Percentiles rank a stretch among this genome's conserved stretches.
Conservation (phyloP, 345 rosid genomes). For the Gossypium mustelinum region DNA sequence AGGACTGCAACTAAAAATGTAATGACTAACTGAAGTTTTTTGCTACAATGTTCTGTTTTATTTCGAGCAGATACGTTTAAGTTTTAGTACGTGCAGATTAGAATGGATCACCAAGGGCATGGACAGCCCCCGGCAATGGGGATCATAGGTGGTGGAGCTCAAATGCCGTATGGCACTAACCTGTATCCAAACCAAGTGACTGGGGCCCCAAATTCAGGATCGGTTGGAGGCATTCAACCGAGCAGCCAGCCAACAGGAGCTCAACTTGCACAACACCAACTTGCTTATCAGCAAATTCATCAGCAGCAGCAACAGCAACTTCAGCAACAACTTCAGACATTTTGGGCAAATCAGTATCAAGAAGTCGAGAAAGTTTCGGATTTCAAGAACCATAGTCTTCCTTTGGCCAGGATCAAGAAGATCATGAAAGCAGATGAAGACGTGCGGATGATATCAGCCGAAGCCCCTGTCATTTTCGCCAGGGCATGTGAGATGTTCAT, state of each 20-base stretch:
- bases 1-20: neutral
- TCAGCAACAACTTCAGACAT: slow-evolving; percentile 77
- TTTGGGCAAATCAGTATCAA: slow-evolving; percentile 80
- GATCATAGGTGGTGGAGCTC: slow-evolving; percentile 35
- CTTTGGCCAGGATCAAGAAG: slow-evolving; percentile 92
- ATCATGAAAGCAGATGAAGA: slow-evolving; percentile 99
- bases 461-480: slow-evolving; percentile 92
- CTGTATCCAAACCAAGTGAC: slow-evolving; percentile 62
- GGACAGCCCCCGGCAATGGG: slow-evolving; percentile 65
- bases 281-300: slow-evolving; percentile 78
- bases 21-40: neutral
- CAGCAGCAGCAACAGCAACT: slow-evolving; percentile 95
- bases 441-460: slow-evolving; percentile 96
- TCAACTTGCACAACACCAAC: slow-evolving; percentile 62
- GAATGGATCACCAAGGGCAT: slow-evolving; percentile 80
- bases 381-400: slow-evolving; percentile 94
- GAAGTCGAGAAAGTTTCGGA: slow-evolving; percentile 77
- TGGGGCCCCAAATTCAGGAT: slow-evolving; percentile 37
- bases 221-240: slow-evolving; percentile 44
- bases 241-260: slow-evolving; percentile 47
- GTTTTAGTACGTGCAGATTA: slow-evolving; percentile 15
- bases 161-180: slow-evolving; percentile 50
- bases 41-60: neutral
- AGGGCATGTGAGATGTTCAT: slow-evolving; percentile 99
- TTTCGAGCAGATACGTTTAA: slow-evolving; percentile 11